Conservation (phyloP, 2,329 filamentous ascomycete genomes). For the Coniosporium uncinatum region DNA sequence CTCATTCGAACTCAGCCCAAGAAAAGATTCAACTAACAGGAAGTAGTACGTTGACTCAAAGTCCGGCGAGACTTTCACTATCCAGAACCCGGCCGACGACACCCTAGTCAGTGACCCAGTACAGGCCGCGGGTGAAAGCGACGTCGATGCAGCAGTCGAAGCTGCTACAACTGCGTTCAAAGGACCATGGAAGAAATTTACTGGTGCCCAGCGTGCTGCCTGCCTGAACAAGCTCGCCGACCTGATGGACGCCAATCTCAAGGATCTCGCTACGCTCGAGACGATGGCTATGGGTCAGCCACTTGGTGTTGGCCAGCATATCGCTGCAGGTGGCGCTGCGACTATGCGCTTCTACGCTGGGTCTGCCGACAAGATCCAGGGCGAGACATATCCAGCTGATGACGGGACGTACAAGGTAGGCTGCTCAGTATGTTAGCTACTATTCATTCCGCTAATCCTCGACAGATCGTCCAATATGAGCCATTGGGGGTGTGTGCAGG, state of each 20-base stretch:
- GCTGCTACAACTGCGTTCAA: constrained; percentile 3
- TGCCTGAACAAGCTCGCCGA: constrained; percentile 17
- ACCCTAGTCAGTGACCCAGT: not conserved
- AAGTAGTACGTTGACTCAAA: constrained; percentile 3
- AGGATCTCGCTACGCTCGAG: constrained; percentile 11
- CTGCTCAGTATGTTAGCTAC: not conserved
- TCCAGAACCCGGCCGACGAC: constrained; percentile 1
- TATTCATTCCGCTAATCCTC: not conserved
- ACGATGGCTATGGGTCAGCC: constrained; percentile 11
- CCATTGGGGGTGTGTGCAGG: constrained; percentile 20
- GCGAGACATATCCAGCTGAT: constrained; percentile 17
- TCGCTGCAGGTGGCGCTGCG: not conserved
- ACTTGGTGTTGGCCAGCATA: not conserved
- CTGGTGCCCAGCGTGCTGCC: constrained; percentile 9
- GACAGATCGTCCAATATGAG: constrained; percentile 19
- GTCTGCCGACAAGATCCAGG: constrained; percentile 15
- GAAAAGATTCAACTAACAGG: not conserved
- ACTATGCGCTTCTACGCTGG: constrained; percentile 11
- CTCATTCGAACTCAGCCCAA: too few relatives aligned
- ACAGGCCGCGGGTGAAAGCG: constrained; percentile 1
- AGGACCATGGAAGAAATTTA: constrained; percentile 1
- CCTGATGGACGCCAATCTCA: constrained; percentile 11
- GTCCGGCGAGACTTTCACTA: constrained; percentile 1
- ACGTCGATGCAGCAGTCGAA: constrained; percentile 3
- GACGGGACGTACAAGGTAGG: constrained; percentile 13